Percentiles rank a stretch among this genome's conserved stretches.
phyloP scores from a whole-genome alignment of 2,329 filamentous ascomycete genomes.

The Trichoderma pleuroti region DNA sequence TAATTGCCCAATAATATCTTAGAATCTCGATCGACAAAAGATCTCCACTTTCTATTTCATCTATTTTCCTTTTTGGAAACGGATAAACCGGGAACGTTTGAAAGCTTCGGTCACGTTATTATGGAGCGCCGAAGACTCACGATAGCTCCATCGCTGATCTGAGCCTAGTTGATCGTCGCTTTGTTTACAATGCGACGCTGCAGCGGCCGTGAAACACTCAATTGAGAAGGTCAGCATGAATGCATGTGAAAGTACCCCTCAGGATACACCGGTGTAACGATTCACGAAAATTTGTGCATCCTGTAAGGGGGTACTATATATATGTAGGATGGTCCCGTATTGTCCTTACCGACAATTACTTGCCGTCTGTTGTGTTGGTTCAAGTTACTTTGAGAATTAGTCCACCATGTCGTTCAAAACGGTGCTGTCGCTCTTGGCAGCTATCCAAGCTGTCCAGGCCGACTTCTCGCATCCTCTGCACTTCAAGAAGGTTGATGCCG shows the following conservation, averaged over 20 bases:
- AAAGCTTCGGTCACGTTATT: background rate
- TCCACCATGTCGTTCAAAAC: conserved; percentile 18
- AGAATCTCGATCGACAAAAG: background rate
- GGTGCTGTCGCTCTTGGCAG: conserved; percentile 13
- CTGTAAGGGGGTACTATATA: background rate
- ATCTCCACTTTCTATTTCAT: background rate
- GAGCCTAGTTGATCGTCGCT: background rate
- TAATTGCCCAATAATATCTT: background rate
- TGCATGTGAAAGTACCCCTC: background rate
- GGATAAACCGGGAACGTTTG: background rate
- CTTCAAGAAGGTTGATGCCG: conserved; percentile 18
- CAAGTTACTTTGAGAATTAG: background rate
- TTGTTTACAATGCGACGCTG: background rate
- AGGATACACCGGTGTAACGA: background rate
- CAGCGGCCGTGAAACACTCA: background rate
- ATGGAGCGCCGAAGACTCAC: background rate
- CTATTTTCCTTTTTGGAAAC: background rate
- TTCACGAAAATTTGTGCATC: background rate
- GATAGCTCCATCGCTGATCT: background rate
- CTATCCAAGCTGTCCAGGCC: conserved; percentile 17
- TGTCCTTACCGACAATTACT: background rate
- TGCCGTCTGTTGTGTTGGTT: background rate
- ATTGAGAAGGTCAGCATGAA: conserved; percentile 12
- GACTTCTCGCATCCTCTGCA: conserved; percentile 21
- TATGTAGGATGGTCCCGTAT: background rate